These are phyloP conservation scores for Ustulina deusta DNA, from an alignment of 2,329 filamentous ascomycete species.

Conservation along the genomic window DNA sequence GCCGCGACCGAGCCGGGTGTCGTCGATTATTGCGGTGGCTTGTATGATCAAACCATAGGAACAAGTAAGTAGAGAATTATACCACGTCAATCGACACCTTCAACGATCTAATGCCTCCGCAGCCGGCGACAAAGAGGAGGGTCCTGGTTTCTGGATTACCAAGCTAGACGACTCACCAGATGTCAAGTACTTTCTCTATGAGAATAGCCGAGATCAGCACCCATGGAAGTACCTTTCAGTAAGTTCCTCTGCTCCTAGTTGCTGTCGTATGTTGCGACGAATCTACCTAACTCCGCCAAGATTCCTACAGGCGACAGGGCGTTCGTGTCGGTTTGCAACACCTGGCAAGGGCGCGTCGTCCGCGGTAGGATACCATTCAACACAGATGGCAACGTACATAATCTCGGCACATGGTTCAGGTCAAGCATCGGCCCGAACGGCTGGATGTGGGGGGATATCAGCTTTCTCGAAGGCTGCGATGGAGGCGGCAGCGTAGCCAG, in stretches of 20 bases:
- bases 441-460: constrained; percentile 44
- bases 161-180: constrained; percentile 43
- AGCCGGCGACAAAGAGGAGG: constrained; percentile 40
- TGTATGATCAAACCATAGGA: constrained; percentile 23
- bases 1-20: constrained; percentile 1
- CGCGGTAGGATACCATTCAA: constrained; percentile 43
- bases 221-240: constrained; percentile 48
- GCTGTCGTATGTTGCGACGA: neutral
- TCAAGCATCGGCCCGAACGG: constrained; percentile 34
- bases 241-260: constrained; percentile 15
- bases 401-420: constrained; percentile 46
- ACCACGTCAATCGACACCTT: neutral
- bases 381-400: constrained; percentile 42
- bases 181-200: constrained; percentile 45
- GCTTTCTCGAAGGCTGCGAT: constrained; percentile 47
- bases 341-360: constrained; percentile 46
- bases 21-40: constrained; percentile 30
- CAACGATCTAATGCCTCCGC: neutral
- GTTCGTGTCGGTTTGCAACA: constrained; percentile 47
- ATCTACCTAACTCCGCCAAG: constrained; percentile 28
- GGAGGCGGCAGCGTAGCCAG: constrained; percentile 41
- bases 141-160: constrained; percentile 44
- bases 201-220: constrained; percentile 45
- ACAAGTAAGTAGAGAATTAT: constrained; percentile 31
- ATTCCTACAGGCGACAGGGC: constrained; percentile 39